Evolutionary conservation across 192 early-diverging fungal genomes (phyloP).

Genomic region (Dissophora ornata): DNA sequence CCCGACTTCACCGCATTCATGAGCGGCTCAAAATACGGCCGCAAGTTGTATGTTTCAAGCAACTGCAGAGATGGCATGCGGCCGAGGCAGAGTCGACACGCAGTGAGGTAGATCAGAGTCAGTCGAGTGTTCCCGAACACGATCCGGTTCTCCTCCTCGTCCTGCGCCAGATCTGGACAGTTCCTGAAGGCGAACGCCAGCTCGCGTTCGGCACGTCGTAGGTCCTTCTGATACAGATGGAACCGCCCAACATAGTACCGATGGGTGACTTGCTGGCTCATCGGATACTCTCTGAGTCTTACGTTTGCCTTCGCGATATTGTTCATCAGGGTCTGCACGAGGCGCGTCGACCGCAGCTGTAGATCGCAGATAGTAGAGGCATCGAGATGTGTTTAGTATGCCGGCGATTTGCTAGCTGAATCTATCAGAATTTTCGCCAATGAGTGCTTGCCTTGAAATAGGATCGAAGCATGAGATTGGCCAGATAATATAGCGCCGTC

Average conservation of each 20-base stretch:
- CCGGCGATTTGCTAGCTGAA: no score
- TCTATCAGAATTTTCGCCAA: neutral
- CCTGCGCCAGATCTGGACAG: constrained; percentile 16
- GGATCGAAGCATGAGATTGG: constrained; percentile 59
- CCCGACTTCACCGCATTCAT: constrained; percentile 47
- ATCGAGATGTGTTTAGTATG: no score
- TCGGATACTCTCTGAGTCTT: constrained; percentile 50
- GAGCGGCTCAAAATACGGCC: constrained; percentile 26
- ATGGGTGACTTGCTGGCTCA: constrained; percentile 61
- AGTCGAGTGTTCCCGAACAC: constrained; percentile 53
- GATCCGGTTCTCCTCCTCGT: constrained; percentile 20
- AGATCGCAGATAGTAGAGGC: neutral
- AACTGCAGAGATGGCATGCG: constrained; percentile 40
- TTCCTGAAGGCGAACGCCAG: constrained; percentile 57
- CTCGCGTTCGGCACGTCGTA: constrained; percentile 47
- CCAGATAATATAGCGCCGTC: constrained; percentile 51
- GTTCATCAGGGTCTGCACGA: constrained; percentile 58
- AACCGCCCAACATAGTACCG: constrained; percentile 63
- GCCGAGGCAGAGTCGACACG: constrained; percentile 58
- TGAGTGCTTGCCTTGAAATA: constrained; percentile 60
- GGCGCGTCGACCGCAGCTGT: constrained; percentile 54
- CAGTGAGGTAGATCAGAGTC: constrained; percentile 55
- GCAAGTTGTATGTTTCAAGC: constrained; percentile 47
- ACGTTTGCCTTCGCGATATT: constrained; percentile 54
- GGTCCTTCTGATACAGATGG: constrained; percentile 53